Conservation (phyloP, 225 moss, liverwort and hornwort genomes). For the Physcomitrium patens region DNA sequence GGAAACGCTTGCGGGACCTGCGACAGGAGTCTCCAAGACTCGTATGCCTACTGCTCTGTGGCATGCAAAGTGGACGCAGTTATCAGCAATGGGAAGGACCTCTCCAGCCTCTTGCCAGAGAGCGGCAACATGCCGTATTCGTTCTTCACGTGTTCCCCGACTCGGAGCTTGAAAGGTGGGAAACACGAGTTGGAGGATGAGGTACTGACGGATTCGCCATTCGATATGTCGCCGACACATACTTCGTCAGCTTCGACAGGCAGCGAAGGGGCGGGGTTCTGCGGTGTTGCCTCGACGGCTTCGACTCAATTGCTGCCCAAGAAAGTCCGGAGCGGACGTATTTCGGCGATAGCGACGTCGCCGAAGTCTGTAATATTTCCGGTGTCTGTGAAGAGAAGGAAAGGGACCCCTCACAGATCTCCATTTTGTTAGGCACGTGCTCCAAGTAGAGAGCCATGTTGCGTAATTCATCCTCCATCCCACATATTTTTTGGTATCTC, state of each 20-base stretch:
- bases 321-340: conserved; percentile 81
- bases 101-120: conserved; percentile 74
- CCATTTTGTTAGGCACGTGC: conserved; percentile 71
- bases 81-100: conserved; percentile 72
- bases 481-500: conserved; percentile 66
- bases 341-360: conserved; percentile 68
- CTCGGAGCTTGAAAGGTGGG: conserved; percentile 59
- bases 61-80: conserved; percentile 95
- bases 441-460: conserved; percentile 31
- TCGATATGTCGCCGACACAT: conserved; percentile 71
- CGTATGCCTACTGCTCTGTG: conserved; percentile 90
- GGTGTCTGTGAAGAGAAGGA: conserved; percentile 85
- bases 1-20: conserved; percentile 98
- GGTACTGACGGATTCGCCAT: conserved; percentile 70
- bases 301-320: conserved; percentile 82
- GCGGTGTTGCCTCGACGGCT: conserved; percentile 76
- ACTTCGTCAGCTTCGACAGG: conserved; percentile 88
- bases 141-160: conserved; percentile 81
- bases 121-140: conserved; percentile 66
- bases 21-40: conserved; percentile 89
- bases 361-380: conserved; percentile 81
- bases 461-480: conserved; percentile 34
- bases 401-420: conserved; percentile 95
- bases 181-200: conserved; percentile 82
- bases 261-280: conserved; percentile 74